Conservation (phyloP, 139 green algal genomes). For the Zygnema cylindricum region DNA sequence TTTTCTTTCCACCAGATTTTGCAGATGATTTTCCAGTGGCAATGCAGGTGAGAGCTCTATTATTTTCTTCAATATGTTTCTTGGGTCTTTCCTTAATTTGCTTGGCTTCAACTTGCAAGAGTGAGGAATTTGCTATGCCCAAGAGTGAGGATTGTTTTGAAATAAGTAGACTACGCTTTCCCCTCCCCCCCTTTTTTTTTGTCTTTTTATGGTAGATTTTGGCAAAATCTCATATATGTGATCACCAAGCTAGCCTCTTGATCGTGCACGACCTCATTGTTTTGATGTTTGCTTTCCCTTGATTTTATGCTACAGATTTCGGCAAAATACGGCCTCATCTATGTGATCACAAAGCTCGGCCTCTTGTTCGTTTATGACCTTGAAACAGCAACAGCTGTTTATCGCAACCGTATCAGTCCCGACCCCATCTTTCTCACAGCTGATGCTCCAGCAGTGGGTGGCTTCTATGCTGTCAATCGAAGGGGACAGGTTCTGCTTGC, state of each 20-base stretch:
- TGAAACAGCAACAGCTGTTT: constrained; percentile 93
- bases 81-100: background rate
- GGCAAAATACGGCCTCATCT: constrained; percentile 88
- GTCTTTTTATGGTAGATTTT: background rate
- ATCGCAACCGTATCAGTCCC: constrained; percentile 92
- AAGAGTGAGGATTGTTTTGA: background rate
- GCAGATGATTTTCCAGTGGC: constrained; percentile 98
- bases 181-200: background rate
- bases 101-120: too few relatives aligned
- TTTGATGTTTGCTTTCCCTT: too few relatives aligned
- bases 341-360: constrained; percentile 97
- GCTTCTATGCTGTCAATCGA: constrained; percentile 93
- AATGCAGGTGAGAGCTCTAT: constrained; percentile 77
- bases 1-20: constrained; percentile 99
- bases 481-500: constrained; percentile 87
- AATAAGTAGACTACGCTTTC: too few relatives aligned
- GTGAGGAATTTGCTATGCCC: too few relatives aligned
- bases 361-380: constrained; percentile 99
- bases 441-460: constrained; percentile 75
- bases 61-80: background rate
- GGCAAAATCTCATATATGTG: background rate
- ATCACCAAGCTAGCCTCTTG: background rate
- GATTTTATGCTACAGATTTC: constrained; percentile 60
- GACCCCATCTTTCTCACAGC: constrained; percentile 96
- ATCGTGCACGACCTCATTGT: too few relatives aligned